Evolutionary conservation across 805 yeast species (phyloP).

Genomic region (Kuraishia capsulata): DNA sequence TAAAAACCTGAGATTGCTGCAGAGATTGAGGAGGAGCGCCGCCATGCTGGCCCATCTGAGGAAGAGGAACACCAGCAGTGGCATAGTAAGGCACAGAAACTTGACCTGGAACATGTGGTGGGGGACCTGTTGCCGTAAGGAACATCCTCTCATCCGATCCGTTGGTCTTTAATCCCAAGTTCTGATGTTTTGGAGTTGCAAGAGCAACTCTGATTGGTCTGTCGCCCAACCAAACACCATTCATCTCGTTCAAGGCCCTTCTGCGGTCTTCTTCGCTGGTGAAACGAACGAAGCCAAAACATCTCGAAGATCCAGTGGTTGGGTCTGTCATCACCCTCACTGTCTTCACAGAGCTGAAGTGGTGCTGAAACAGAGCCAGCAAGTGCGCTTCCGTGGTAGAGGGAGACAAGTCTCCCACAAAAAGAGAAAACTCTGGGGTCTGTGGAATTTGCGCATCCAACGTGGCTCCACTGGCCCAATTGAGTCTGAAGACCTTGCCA

Average conservation of each 20-base stretch:
- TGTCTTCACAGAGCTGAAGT: conserved; percentile 60
- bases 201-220: conserved; percentile 68
- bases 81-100: conserved; percentile 6
- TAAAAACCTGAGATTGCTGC: conserved; percentile 12
- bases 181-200: conserved; percentile 61
- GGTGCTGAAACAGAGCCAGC: conserved; percentile 59
- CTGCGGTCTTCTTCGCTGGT: conserved; percentile 61
- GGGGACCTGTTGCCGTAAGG: conserved; percentile 4
- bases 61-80: neutral
- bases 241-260: conserved; percentile 63
- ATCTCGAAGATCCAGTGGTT: conserved; percentile 63
- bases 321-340: conserved; percentile 86
- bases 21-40: neutral
- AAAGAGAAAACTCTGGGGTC: conserved; percentile 67
- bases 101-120: conserved; percentile 5
- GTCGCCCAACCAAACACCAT: conserved; percentile 75
- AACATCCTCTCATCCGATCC: conserved; percentile 3
- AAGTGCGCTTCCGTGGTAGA: conserved; percentile 75
- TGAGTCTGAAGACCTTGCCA: conserved; percentile 59
- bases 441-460: conserved; percentile 60
- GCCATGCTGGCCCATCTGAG: too few relatives aligned
- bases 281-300: conserved; percentile 77
- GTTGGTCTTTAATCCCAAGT: conserved; percentile 2
- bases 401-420: conserved; percentile 79
- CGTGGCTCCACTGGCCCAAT: conserved; percentile 84